These are phyloP conservation scores for Beauveria varroae DNA, from an alignment of 2,329 filamentous ascomycete genomes.

Conservation along the genomic window DNA sequence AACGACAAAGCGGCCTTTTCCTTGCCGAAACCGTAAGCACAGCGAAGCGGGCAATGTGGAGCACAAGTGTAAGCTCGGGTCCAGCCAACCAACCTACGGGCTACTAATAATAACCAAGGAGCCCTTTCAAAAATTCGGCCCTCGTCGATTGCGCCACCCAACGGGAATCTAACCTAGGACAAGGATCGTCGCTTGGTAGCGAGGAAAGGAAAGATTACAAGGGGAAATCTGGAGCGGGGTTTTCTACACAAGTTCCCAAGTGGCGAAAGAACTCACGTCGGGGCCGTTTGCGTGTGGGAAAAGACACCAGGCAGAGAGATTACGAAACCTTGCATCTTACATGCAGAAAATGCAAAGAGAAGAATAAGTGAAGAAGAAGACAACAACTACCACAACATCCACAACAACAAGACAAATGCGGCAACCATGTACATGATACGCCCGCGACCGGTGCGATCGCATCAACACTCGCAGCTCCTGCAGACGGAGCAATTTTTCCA, in stretches of 20 bases:
- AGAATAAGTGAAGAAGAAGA: background rate
- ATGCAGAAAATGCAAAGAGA: background rate
- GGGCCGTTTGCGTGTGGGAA: no score
- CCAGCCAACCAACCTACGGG: background rate
- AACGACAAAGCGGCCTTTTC: background rate
- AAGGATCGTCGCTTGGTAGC: no score
- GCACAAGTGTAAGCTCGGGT: background rate
- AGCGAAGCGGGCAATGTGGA: slow-evolving; percentile 3
- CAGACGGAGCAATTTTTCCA: slow-evolving; percentile 9
- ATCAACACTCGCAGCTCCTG: slow-evolving; percentile 1
- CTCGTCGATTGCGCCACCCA: no score
- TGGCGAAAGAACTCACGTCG: no score
- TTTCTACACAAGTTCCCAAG: no score
- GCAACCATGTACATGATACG: slow-evolving; percentile 6
- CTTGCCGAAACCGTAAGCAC: slow-evolving; percentile 7
- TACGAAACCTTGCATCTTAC: no score
- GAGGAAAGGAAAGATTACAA: no score
- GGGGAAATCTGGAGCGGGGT: no score
- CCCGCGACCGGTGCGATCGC: slow-evolving; percentile 6
- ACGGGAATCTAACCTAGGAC: no score
- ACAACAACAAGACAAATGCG: background rate
- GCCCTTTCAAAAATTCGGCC: background rate
- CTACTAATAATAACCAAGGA: no score
- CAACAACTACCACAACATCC: background rate
- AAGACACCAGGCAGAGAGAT: no score